These are phyloP conservation scores for Penicillium sp. DNA, from an alignment of 2,329 filamentous ascomycete species.

Conservation along the genomic window DNA sequence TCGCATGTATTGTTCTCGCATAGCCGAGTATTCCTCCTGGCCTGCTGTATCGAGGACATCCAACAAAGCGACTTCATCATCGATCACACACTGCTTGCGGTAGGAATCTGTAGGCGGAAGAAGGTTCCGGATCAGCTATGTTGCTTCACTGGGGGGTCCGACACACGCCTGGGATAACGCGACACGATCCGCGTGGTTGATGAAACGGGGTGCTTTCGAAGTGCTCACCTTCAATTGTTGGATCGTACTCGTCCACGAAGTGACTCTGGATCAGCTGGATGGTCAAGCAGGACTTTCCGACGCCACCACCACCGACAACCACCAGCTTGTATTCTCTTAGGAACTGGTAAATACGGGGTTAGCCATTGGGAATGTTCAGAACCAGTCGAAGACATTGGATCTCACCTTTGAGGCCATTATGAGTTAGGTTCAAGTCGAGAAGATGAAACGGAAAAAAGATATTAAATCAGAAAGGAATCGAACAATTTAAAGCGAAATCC, in stretches of 20 bases:
- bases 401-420: slow-evolving; percentile 29
- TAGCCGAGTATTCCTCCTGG: slow-evolving; percentile 98
- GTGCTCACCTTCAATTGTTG: slow-evolving; percentile 86
- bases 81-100: slow-evolving; percentile 98
- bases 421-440: slow-evolving; percentile 8
- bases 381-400: neutral
- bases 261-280: slow-evolving; percentile 95
- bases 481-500: slow-evolving; percentile 3
- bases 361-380: neutral
- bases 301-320: slow-evolving; percentile 94
- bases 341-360: slow-evolving; percentile 55
- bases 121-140: neutral
- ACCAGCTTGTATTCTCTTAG: slow-evolving; percentile 93
- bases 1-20: slow-evolving; percentile 99
- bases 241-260: slow-evolving; percentile 99
- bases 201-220: neutral
- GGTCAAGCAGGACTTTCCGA: slow-evolving; percentile 98
- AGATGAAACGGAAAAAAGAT: slow-evolving; percentile 5
- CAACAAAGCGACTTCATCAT: slow-evolving; percentile 94
- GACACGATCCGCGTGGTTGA: neutral
- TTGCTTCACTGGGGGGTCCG: neutral
- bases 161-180: too few species aligned
- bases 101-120: slow-evolving; percentile 72
- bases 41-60: slow-evolving; percentile 98
- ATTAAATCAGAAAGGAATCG: slow-evolving; percentile 10